Conservation (phyloP, 2,329 filamentous ascomycete genomes). For the Samsoniella hepiali region DNA sequence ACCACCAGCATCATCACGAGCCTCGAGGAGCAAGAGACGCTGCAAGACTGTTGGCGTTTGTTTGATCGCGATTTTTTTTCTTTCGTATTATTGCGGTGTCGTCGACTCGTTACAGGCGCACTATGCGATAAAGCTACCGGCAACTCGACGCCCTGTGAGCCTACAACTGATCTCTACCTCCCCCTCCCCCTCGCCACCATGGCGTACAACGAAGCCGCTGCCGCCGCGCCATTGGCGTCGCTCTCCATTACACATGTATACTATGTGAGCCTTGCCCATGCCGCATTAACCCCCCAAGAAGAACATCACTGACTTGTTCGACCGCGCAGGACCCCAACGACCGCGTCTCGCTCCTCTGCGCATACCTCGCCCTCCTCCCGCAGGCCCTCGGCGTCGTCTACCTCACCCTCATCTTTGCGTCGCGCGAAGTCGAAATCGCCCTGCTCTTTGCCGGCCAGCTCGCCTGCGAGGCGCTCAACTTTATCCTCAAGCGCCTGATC, state of each 20-base stretch:
- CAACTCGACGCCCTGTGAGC: not conserved
- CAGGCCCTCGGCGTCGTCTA: constrained; percentile 91
- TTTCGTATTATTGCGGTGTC: not conserved
- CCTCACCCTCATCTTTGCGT: constrained; percentile 83
- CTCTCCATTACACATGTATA: constrained; percentile 94
- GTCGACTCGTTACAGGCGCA: not conserved
- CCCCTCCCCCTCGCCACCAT: constrained; percentile 1
- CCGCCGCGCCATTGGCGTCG: constrained; percentile 66
- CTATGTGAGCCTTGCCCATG: constrained; percentile 61
- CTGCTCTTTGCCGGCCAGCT: constrained; percentile 92
- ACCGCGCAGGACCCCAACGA: constrained; percentile 75
- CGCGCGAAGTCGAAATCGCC: constrained; percentile 82
- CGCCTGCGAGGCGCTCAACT: constrained; percentile 87
- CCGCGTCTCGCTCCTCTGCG: constrained; percentile 78
- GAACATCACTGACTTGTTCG: too few species aligned
- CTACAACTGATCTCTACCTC: not conserved
- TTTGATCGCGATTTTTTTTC: not conserved
- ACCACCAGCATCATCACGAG: not conserved
- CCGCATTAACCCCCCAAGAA: too few species aligned
- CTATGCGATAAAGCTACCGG: not conserved
- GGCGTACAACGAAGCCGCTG: constrained; percentile 13
- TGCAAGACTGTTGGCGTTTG: not conserved
- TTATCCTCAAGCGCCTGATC: constrained; percentile 81
- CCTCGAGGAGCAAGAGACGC: not conserved
- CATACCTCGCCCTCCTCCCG: constrained; percentile 90